Evolutionary conservation across 345 rosid genomes (phyloP).

Genomic region (Heritiera littoralis): DNA sequence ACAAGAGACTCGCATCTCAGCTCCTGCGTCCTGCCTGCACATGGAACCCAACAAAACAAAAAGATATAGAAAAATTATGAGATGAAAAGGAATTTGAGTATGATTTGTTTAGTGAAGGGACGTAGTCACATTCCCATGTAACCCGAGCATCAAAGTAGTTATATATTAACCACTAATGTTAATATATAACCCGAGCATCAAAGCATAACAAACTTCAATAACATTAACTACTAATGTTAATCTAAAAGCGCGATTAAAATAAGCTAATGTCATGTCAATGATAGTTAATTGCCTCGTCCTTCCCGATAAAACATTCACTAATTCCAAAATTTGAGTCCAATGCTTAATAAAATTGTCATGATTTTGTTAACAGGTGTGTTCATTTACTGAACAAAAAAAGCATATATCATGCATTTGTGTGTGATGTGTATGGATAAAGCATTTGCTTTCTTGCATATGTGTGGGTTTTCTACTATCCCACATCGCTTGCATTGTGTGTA

Average conservation of each 20-base stretch:
- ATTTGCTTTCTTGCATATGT: no score
- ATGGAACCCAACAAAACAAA: no score
- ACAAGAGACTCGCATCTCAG: no score
- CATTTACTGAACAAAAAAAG: no score
- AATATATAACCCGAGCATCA: background rate
- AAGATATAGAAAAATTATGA: no score
- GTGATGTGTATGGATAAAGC: no score
- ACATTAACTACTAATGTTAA: background rate
- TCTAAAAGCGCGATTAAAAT: conserved; percentile 2
- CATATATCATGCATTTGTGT: no score
- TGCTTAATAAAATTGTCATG: background rate
- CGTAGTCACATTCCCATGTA: background rate
- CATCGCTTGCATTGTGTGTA: no score
- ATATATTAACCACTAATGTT: background rate
- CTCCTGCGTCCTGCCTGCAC: no score
- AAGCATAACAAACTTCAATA: background rate
- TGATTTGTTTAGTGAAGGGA: background rate
- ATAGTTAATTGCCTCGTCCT: background rate
- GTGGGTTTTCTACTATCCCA: no score
- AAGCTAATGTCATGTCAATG: conserved; percentile 15
- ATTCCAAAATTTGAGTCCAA: conserved; percentile 31
- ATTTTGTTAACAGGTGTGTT: no score
- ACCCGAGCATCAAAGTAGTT: background rate
- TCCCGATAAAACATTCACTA: conserved; percentile 28
- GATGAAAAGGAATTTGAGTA: no score